Evolutionary conservation across 1,284 basidiomycete species (phyloP), one percentile per base, ranked within the genome.

Genomic region (Malassezia japonica): DNA sequence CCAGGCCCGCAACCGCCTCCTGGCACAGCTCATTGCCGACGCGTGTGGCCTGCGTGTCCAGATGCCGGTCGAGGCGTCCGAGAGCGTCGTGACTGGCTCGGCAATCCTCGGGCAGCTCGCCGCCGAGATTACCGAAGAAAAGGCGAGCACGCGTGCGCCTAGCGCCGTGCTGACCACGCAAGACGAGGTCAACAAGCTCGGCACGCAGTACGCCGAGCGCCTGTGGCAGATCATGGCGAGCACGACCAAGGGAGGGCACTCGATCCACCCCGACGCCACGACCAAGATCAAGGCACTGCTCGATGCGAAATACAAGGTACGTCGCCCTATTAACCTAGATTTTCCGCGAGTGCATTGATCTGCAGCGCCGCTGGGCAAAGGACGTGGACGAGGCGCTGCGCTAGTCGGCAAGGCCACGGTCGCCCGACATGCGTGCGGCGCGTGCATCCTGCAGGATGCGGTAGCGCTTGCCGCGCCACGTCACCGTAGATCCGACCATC

Each of bases 141-240:
- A 34, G 2, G 31, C 40, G 13, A n/a, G 16, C 3, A 8, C 10
- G 9, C 41, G 49, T 6, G 36, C 39, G 12, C 13, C 34, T n/a
- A 16, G 24, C 9, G 13, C 53, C 1, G 44, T 58, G 59, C 51
- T 65, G 5, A 7, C 34, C 12, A 48, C 55, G 23, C 80, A 79
- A 57, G 64, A 70, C 12, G 71, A 75, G 27, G 78, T 76, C 2
- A 75, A 77, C 37, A 69, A 79, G 54, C 75, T 71, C 18, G 77
- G 76, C 35, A 76, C 78, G 54, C 77, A 78, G 53, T 80, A 83
- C 61, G 82, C 81, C 31, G 79, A 83, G 59, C 77, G 77, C 57
- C 77, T 96, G 57, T 98, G 92, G 92, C 79, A 83, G 42, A 84
- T 92, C 61, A 98, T 98, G 92, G 88, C 83, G 49, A 83, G 87